Conservation (phyloP, 2,329 filamentous ascomycete species). For the Fusarium dimerum region DNA sequence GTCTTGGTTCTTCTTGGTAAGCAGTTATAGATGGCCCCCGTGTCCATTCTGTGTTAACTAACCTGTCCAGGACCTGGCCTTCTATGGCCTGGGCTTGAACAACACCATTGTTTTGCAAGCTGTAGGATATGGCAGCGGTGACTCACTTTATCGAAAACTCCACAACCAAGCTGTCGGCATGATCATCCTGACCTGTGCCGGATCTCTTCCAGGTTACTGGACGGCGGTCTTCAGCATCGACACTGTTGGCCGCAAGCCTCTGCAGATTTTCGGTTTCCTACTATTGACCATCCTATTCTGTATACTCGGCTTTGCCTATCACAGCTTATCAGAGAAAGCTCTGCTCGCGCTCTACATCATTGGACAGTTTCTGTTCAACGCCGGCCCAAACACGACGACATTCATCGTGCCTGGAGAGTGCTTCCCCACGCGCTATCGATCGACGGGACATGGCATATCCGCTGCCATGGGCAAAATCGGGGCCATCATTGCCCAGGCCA, state of each 20-base stretch:
- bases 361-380: conserved; percentile 68
- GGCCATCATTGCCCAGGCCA: conserved; percentile 66
- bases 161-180: conserved; percentile 75
- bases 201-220: conserved; percentile 81
- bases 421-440: conserved; percentile 64
- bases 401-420: conserved; percentile 67
- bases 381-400: conserved; percentile 66
- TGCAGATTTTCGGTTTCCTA: conserved; percentile 66
- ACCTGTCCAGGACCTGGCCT: conserved; percentile 59
- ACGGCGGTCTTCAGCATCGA: conserved; percentile 73
- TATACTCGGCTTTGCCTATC: conserved; percentile 61
- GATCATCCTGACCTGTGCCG: conserved; percentile 75
- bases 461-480: conserved; percentile 69
- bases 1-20: conserved; percentile 76
- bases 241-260: conserved; percentile 73
- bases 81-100: conserved; percentile 74
- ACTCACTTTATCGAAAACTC: conserved; percentile 67
- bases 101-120: conserved; percentile 69
- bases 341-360: conserved; percentile 64
- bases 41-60: background rate
- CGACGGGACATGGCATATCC: conserved; percentile 64
- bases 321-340: conserved; percentile 47
- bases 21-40: conserved; percentile 6
- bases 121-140: conserved; percentile 69
- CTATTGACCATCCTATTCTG: conserved; percentile 63